Evolutionary conservation across 371 early-diverging fungal genomes (phyloP), one percentile per base, ranked within the genome.

Genomic region (Catenaria anguillulae): DNA sequence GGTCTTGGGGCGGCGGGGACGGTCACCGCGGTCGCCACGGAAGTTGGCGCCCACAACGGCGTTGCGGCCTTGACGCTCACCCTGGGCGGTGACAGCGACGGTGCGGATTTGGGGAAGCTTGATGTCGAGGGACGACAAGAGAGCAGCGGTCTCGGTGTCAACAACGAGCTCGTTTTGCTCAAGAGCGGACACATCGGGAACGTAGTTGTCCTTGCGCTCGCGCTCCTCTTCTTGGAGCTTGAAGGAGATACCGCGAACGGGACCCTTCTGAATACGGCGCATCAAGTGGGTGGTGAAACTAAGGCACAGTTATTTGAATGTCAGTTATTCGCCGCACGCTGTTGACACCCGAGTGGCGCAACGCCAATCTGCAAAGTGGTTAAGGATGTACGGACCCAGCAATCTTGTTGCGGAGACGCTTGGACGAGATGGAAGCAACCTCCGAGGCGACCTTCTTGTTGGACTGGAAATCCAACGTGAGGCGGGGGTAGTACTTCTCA

Each of bases 181-280:
- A 73, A 99, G 86, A 68, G 99, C 97, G 72, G 98, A 97, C 73
- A 92, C 86, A 68, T 97, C 96, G 65, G 99, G 99, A 68, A 99
- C 97, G 77, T 89, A 98, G 88, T 97, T 93, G 77, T 99, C 99
- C 84, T 97, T 98, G 75, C 96, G 91, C 81, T 99, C 99, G 80
- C 99, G 90, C 83, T 99, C 99, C 75, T 96, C 94, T 79, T 97
- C 98, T 79, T 96, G 97, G 69, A 98, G 89, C 89, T 98, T 99
- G 90, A 99, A 99, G 73, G 98, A 98, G 76, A 99, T 95, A 77
- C 99, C 99, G 77, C 96, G 95, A 66, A 99, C 99, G 65, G 94
- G 96, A 62, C 98, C 98, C 69, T 92, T 88, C 76, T 94, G 92
- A 67, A 99, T 96, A 82, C 99, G 93, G 83, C 93, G 93, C 97